A percentile compares a stretch with the other conserved stretches of the same genome.
These are phyloP conservation scores for Waitea zeae DNA, from an alignment of 1,284 basidiomycete species.

Conservation along the genomic window DNA sequence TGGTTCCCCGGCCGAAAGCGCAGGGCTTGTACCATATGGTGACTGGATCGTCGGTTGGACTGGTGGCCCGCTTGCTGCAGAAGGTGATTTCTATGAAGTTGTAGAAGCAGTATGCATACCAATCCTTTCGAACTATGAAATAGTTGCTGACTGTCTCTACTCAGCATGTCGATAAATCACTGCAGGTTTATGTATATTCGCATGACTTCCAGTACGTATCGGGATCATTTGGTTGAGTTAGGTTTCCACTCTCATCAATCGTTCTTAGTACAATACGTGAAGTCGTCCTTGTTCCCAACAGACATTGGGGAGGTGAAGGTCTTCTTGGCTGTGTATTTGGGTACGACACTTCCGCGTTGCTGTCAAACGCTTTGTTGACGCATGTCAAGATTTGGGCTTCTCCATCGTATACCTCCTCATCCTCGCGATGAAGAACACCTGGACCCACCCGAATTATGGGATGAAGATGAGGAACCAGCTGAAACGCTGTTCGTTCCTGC, in stretches of 20 bases:
- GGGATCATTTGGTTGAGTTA: no score
- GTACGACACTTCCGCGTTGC: conserved; percentile 37
- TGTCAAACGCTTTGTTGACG: conserved; percentile 1
- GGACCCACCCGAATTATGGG: no score
- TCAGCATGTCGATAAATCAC: conserved; percentile 83
- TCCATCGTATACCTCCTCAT: conserved; percentile 78
- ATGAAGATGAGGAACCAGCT: no score
- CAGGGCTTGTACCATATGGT: conserved; percentile 74
- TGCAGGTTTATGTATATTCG: conserved; percentile 92
- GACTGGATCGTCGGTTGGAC: conserved; percentile 93
- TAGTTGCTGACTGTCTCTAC: conserved; percentile 5
- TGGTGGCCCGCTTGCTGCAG: conserved; percentile 80
- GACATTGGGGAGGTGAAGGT: conserved; percentile 92
- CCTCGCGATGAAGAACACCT: no score
- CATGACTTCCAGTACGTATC: conserved; percentile 95
- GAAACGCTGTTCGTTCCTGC: conserved; percentile 61
- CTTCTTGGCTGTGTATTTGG: conserved; percentile 89
- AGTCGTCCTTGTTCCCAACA: conserved; percentile 84
- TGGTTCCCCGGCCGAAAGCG: conserved; percentile 87
- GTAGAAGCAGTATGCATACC: conserved; percentile 64
- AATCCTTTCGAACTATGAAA: no score
- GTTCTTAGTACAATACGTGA: conserved; percentile 65
- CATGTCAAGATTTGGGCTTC: conserved; percentile 48
- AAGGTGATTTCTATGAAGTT: conserved; percentile 93
- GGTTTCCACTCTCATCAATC: conserved; percentile 10